Evolutionary conservation across 1,284 basidiomycete genomes (phyloP), one percentile per base, ranked within the genome.

Genomic region (Boletus albobrunnescens): DNA sequence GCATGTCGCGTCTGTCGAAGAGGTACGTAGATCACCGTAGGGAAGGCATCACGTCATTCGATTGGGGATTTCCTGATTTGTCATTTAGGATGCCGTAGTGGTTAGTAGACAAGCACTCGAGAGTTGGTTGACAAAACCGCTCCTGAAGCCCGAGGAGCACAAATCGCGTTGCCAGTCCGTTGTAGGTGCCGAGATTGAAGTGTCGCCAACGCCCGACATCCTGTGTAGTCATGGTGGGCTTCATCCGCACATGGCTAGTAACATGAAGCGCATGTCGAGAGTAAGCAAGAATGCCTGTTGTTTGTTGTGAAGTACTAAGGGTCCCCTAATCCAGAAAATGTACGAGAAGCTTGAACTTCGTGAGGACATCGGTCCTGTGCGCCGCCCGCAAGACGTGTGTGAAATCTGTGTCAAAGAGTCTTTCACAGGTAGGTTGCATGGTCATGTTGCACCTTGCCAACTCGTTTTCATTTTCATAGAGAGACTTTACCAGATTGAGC

Each of bases 211-310:
- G 36, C 51, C 59, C 6, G 74, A 77, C 35, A 73, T 88, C 28
- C 51, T 79, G 12, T 91, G 87, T 53, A 57, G 56, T 23, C 88
- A 91, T 59, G 75, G 72, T 13, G 61, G 55, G 24, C 68, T 88
- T 17, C 72, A 84, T 63, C 84, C 84, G 11, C 57, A 59, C 19
- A 80, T 78, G 57, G 73, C 75, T 1, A 58, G 59, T 40, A 68
- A 77, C 51, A 83, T 90, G 78, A 91, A 90, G 59, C 75, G 81
- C 44, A 74, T 91, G 31, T 65, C 62, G 5, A 59, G 49, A 51
- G 63, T 67, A 48, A 48, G 50, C 41, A 68, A 63, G 31, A 56
- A 65, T 17, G 3, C 41, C 50, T 17, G 13, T 19, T 41, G 14
- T 37, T 40, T 4, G 4, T 32, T 33, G 46, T 37, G 35, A 42